A percentile compares a stretch with the other conserved stretches of the same genome.
These are phyloP conservation scores for Fusarium nanum DNA, from an alignment of 2,329 filamentous ascomycete genomes.

Conservation along the genomic window DNA sequence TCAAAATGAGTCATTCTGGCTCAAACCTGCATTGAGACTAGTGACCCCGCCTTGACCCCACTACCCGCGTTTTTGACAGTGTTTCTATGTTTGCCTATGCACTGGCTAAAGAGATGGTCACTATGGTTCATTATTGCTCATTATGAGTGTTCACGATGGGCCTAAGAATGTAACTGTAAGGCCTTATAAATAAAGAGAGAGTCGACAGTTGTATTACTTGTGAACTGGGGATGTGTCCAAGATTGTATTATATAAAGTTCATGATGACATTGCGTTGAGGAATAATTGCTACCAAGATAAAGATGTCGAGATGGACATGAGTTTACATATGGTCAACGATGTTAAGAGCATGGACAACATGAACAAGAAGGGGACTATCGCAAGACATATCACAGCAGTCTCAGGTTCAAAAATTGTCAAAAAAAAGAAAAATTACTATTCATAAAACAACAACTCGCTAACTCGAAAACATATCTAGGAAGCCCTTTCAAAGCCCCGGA, in stretches of 20 bases:
- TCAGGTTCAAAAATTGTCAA: constrained; percentile 2
- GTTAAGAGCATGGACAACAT: not conserved
- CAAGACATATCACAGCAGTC: not conserved
- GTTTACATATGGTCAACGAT: not conserved
- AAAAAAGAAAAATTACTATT: constrained; percentile 18
- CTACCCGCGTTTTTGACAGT: constrained; percentile 17
- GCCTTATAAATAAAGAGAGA: not conserved
- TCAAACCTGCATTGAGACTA: constrained; percentile 43
- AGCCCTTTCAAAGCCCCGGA: constrained; percentile 29
- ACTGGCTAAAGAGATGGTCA: constrained; percentile 22
- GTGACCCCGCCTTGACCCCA: not conserved
- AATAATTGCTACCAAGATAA: not conserved
- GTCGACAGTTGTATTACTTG: too few species aligned
- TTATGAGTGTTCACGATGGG: not conserved
- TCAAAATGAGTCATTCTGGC: constrained; percentile 51
- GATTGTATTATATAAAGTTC: not conserved
- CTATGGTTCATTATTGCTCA: constrained; percentile 46
- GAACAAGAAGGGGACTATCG: not conserved
- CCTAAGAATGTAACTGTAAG: not conserved
- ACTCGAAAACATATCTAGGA: constrained; percentile 24
- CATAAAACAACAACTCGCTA: constrained; percentile 17
- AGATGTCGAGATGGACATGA: too few species aligned
- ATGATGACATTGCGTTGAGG: not conserved
- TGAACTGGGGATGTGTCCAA: not conserved
- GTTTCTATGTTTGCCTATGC: not conserved